Conservation (phyloP, 352 stramenopile species). For the Pythium vanterpoolii region DNA sequence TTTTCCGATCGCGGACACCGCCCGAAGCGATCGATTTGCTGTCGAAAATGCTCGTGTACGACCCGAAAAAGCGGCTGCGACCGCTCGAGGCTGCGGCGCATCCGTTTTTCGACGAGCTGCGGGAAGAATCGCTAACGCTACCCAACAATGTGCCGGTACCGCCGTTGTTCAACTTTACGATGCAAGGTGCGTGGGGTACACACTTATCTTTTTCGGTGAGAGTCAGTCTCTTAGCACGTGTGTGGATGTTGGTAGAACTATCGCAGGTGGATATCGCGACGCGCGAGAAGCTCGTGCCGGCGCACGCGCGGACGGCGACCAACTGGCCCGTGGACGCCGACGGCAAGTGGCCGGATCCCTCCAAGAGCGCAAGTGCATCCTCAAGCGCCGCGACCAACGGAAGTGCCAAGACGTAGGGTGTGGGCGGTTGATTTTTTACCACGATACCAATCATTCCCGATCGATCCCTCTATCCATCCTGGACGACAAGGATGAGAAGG, state of each 20-base stretch:
- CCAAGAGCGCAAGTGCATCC: constrained; percentile 21
- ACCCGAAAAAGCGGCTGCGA: constrained; percentile 82
- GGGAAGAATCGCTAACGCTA: constrained; percentile 76
- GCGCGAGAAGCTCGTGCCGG: constrained; percentile 77
- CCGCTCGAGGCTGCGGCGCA: constrained; percentile 90
- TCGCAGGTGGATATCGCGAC: constrained; percentile 64
- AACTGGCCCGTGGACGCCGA: constrained; percentile 79
- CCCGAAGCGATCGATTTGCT: constrained; percentile 98
- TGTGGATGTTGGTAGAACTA: constrained; percentile 46
- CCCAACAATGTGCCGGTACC: constrained; percentile 82
- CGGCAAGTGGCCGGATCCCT: constrained; percentile 56
- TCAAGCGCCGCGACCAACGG: constrained; percentile 23
- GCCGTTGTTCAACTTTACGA: constrained; percentile 94
- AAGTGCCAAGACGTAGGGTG: constrained; percentile 24
- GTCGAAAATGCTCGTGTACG: constrained; percentile 96
- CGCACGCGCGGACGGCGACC: constrained; percentile 55
- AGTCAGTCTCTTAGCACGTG: not conserved
- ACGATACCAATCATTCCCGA: not conserved
- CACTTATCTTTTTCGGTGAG: not conserved
- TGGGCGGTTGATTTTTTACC: too few relatives aligned
- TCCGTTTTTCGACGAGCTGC: constrained; percentile 98
- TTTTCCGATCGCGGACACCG: constrained; percentile 94
- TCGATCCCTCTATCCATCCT: not conserved
- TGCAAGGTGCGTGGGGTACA: constrained; percentile 52
- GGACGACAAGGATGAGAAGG: constrained; percentile 3